Evolutionary conservation across 2,329 filamentous ascomycete genomes (phyloP), one percentile per base, ranked within the genome.

Genomic region (Pseudovirgaria hyperparasitica): DNA sequence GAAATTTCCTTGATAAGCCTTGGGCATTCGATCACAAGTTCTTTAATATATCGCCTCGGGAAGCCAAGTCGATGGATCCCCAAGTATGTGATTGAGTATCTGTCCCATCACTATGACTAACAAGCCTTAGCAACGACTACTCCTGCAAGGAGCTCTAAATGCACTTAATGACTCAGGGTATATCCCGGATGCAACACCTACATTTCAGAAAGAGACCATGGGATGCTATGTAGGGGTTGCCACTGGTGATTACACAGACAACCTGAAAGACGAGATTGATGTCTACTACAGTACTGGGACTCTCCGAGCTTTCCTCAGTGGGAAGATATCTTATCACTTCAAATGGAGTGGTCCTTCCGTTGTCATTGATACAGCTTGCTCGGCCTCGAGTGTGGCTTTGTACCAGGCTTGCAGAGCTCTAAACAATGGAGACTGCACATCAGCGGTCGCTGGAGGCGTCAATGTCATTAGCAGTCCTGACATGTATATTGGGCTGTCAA

Each of bases 371-470:
- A 53, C 52, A 5, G 51, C 52, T 5, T 55, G 52, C 30, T 52
- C 49, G 3, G 40, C 48, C 13, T 48, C 36, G 3, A 19, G 40
- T 4, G 45, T 51, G 3, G 46, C 49, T 6, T 37, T 54, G 7
- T 38, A 54, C 27, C 26, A 31, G 13, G 49, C 48, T 2, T 49
- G 45, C 28, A 26, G 32, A 10, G 40, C 43, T 2, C 25, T 56
- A 6, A 27, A 30, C n/a, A 26, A 24, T 8, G 46, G 48, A 1
- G 49, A 54, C 27, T 43, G 43, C 25, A 30, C 25, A 5, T 29
- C 34, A 11, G 50, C 50, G 3, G n/a, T 62, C 3, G 52, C 45
- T 2, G 55, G 54, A 1, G 55, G 57, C 8, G 39, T 44, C 3
- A 50, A 51, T 29, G 28, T 52, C 5, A 40, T 58, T 5, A 42